Evolutionary conservation across 179 eudicot species (phyloP).

Genomic region (Corrigiola litoralis): DNA sequence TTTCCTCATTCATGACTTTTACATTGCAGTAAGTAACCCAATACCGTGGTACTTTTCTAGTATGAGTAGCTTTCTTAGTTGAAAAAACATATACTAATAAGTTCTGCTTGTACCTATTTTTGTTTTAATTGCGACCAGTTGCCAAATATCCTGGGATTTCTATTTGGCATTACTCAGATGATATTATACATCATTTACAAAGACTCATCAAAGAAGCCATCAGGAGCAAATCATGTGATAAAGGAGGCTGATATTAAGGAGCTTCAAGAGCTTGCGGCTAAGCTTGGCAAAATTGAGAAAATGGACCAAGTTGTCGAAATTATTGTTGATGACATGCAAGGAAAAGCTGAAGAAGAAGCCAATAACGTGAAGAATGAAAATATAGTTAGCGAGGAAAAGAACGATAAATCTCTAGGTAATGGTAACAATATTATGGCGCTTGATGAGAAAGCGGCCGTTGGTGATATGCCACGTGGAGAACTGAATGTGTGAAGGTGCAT

Average conservation of each 20-base stretch:
- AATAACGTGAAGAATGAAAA: neutral
- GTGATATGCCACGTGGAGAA: slow-evolving; percentile 9
- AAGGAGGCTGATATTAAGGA: slow-evolving; percentile 16
- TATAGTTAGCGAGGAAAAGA: too few species aligned
- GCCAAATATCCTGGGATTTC: slow-evolving; percentile 67
- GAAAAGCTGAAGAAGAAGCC: neutral
- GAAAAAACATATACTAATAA: neutral
- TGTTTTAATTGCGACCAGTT: slow-evolving; percentile 16
- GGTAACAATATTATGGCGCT: too few species aligned
- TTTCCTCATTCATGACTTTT: slow-evolving; percentile 49
- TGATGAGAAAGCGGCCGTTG: neutral
- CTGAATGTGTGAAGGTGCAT: slow-evolving; percentile 15
- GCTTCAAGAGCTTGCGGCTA: slow-evolving; percentile 23
- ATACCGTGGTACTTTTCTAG: too few species aligned
- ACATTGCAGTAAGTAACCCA: slow-evolving; percentile 57
- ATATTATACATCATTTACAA: slow-evolving; percentile 51
- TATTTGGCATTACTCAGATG: slow-evolving; percentile 66
- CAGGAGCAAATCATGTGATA: slow-evolving; percentile 4
- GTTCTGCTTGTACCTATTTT: neutral
- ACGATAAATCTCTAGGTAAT: too few species aligned
- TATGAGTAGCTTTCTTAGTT: neutral
- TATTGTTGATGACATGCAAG: slow-evolving; percentile 16
- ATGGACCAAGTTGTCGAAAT: slow-evolving; percentile 18
- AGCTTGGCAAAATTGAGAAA: slow-evolving; percentile 22
- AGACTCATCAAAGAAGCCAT: slow-evolving; percentile 29